Evolutionary conservation across 129 eudicot genomes (phyloP).

Genomic region (Centrapalus pauciflorus): DNA sequence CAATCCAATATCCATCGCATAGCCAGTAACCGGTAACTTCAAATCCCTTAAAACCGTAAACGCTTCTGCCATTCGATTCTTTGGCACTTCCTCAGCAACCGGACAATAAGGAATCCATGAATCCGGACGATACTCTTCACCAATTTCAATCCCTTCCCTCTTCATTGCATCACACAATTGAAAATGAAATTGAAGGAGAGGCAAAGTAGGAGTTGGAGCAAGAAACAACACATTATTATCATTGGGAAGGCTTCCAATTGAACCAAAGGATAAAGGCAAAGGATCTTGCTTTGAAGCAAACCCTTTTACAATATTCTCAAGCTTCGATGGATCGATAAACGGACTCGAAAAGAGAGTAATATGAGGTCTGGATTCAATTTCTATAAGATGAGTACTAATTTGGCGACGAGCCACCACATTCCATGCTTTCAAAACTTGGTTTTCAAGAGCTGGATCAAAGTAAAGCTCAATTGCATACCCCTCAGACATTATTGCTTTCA

Average conservation of each 20-base stretch:
- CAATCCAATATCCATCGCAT: constrained; percentile 86
- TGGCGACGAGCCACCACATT: constrained; percentile 91
- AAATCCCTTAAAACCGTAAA: constrained; percentile 82
- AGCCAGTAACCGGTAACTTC: constrained; percentile 91
- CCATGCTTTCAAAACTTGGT: constrained; percentile 96
- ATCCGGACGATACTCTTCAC: constrained; percentile 79
- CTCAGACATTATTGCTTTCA: constrained; percentile 68
- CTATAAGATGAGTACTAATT: constrained; percentile 96
- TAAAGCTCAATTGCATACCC: constrained; percentile 95
- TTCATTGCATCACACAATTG: constrained; percentile 87
- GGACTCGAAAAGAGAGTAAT: constrained; percentile 80
- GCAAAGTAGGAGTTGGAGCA: constrained; percentile 79
- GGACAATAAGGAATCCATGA: constrained; percentile 90
- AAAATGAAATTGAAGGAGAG: constrained; percentile 82
- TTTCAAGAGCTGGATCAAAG: constrained; percentile 96
- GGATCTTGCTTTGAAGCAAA: constrained; percentile 85
- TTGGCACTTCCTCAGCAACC: constrained; percentile 87
- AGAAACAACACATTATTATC: constrained; percentile 72
- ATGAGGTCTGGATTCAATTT: constrained; percentile 95
- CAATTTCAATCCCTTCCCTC: constrained; percentile 81
- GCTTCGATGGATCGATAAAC: constrained; percentile 60
- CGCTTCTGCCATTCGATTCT: constrained; percentile 80
- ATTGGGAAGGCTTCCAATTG: constrained; percentile 74
- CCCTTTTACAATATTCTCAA: constrained; percentile 56
- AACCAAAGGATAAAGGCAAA: constrained; percentile 62